Evolutionary conservation across 768 basidiomycete species (phyloP), one percentile per base, ranked within the genome.

Genomic region (Rickenella mellea): DNA sequence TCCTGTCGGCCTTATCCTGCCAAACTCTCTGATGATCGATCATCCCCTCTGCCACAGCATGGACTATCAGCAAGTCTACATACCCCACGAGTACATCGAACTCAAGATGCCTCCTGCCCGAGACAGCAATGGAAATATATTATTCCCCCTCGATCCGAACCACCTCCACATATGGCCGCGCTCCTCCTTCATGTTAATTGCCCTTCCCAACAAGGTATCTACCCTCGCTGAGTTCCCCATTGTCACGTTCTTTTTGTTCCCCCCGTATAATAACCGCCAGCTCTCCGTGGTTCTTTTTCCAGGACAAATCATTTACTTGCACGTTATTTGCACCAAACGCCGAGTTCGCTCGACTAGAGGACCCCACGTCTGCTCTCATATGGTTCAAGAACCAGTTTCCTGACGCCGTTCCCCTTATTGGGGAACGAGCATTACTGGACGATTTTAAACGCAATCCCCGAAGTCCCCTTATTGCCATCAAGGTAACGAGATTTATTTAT

Each of bases 131-230:
- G 86, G 76, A 59, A 70, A 72, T 47, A 66, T 80, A 48, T 68
- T 67, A 21, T 98, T 85, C 69, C 69, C 80, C 45, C 81, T 99
- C 62, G 90, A 93, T 71, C 86, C 88, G 54, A 84, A 86, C 62
- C 87, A 98, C 63, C 80, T 99, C 52, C 94, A 99, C 67, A 97
- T 99, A 55, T 99, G 94, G 94, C 96, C 94, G 50, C 84, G 94
- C 58, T 88, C 92, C 63, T 89, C 91, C 36, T 98, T 98, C 73
- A 99, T 99, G 94, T 78, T 99, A 55, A 97, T 99, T 55, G 94
- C 91, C 17, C 79, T 99, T 44, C 92, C 94, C 51, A 99, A 99
- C 70, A 83, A 87, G 74, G 94, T 94, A 66, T 48, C 47, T 49
- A 30, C 22, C 36, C 43, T 51, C 31, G 9, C 48, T 46, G 50